phyloP scores from a whole-genome alignment of 495 filamentous ascomycete genomes.

The Annulohypoxylon bovei region DNA sequence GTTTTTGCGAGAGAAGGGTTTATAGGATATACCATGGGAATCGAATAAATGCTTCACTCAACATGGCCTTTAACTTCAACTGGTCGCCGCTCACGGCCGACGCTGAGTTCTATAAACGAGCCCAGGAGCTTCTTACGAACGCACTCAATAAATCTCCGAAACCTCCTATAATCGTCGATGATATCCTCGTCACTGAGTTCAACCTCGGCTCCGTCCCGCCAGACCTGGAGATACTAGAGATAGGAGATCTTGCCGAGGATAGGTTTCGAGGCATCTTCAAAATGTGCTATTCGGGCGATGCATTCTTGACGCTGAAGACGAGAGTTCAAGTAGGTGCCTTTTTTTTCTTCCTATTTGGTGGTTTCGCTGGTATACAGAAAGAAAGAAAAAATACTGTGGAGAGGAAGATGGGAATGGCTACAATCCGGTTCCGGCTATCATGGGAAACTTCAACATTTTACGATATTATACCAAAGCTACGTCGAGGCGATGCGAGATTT shows the following conservation, averaged over 20 bases:
- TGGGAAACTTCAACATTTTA: constrained; percentile 18
- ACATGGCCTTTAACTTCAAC: constrained; percentile 99
- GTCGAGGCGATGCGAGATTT: constrained; percentile 7
- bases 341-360: constrained; percentile 13
- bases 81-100: constrained; percentile 98
- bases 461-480: constrained; percentile 16
- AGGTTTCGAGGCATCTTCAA: constrained; percentile 98
- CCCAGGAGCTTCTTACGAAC: constrained; percentile 91
- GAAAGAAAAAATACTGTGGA: background rate
- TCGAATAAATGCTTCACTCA: constrained; percentile 49
- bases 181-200: constrained; percentile 97
- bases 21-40: constrained; percentile 31
- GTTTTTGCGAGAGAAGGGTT: background rate
- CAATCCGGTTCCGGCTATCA: constrained; percentile 31
- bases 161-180: constrained; percentile 98
- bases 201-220: constrained; percentile 94
- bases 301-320: constrained; percentile 92
- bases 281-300: constrained; percentile 96
- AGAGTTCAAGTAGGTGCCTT: constrained; percentile 77
- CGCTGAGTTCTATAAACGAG: constrained; percentile 87
- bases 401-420: background rate
- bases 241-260: constrained; percentile 96
- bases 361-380: background rate
- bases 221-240: constrained; percentile 94
- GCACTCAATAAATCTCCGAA: constrained; percentile 98